Base-by-base conservation (phyloP, 139 green algal species). In the Chlamydomonas sp. region DNA sequence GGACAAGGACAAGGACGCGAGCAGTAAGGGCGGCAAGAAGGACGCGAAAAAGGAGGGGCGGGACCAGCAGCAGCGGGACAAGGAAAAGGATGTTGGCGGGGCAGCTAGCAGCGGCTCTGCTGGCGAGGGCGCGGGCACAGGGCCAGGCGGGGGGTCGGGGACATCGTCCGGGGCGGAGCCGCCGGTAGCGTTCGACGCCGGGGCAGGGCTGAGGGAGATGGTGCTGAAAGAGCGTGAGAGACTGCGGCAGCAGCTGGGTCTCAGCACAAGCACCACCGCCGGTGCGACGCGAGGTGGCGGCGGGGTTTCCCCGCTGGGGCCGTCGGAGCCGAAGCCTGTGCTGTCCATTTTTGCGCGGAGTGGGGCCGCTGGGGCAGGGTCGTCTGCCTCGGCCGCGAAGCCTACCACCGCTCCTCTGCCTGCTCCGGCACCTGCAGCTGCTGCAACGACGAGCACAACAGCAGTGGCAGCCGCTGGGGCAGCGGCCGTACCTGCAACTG, bases 221-320 rank as follows among this genome's bases (percentile, higher is more conserved):
- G 85, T 92, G 14, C 49, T 80, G 1, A 2, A 7, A 72, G 90
- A 92, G 78, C 81, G 90, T 16, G 90, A 92, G 83, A 63, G 61
- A 59, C 78, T 92, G 69, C 63, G 90, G 64, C 90, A 92, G 90
- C 73, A 89, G 78, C 17, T 89, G 77, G 90, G 90, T 0, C 77
- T 92, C 7, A 83, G 81, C 31, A 85, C 12, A 6, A 4, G 69
- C 9, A 69, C n/a, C 31, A 17, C 59, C 16, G 20, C 75, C n/a
- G 63, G 64, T 58, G 60, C 73, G 8, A 4, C 88, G 58, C 3
- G 57, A 49, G 49, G 20, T 16, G 67, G 12, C 57, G 14, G 63
- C 57, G 18, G 73, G 18, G 20, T 6, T 58, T 68, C 59, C 7
- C 4, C 58, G 14, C 9, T 6, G 5, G 31, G 69, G 10, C 17